Evolutionary conservation across 371 early-diverging fungal species (phyloP), one percentile per base, ranked within the genome.

Genomic region (Pancytospora epiphaga): DNA sequence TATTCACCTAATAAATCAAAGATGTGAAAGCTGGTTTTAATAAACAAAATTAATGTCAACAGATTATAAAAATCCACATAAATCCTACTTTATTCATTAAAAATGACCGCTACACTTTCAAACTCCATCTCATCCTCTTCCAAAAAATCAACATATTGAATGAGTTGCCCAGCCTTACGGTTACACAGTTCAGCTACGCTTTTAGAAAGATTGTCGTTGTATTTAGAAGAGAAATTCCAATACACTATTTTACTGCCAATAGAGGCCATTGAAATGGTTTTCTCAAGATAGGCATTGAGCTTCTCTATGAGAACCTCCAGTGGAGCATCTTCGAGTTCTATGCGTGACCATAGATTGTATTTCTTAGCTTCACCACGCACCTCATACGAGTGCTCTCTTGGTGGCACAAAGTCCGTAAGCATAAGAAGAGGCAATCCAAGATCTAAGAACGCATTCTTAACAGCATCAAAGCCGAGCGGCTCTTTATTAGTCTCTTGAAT

Each of bases 401-500:
- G 90, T 9, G 88, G 87, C 76, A 96, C 90, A 3, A 96, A 96
- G 73, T 97, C 98, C 19, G 95, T 94, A 83, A 93, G 92, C 19
- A 89, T 94, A 85, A 95, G 89, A 87, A 95, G 92, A n/a, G 99
- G 96, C 61, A 95, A 82, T 0, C 97, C 95, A 73, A 98, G 81
- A 82, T 95, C 95, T 68, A 96, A 85, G 79, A 96, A 98, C 1
- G 93, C 94, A 81, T 98, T 98, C 87, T 93, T 95, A 86, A 87
- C 94, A 34, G 36, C 0, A 66, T 19, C 29, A n/a, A n/a, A n/a
- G 37, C 93, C 93, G 40, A 94, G 80, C 74, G 85, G 85, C n/a
- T 84, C 83, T 60, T 88, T 86, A 68, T 40, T 19, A 65, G 3
- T 30, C 9, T 15, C 9, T 4, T 63, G 9, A 27, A 38, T 18